phyloP scores from a whole-genome alignment of 805 yeast species.

The Spathaspora arborariae region DNA sequence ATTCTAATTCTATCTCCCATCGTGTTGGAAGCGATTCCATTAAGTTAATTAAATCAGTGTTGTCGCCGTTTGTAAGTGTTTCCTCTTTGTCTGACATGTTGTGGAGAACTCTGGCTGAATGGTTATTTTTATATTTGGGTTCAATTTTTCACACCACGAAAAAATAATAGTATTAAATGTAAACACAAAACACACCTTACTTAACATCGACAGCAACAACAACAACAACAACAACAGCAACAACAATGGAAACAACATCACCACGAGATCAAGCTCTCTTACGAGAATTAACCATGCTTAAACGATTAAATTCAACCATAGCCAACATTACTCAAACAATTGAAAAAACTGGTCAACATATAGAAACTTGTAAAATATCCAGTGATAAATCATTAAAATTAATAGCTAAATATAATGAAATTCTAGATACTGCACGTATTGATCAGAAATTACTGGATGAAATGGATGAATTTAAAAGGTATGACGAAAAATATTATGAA shows the following conservation, averaged over 20 bases:
- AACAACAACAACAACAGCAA: no score
- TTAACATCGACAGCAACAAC: no score
- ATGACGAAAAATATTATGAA: conserved; percentile 18
- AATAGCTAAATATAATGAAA: background rate
- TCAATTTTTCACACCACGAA: no score
- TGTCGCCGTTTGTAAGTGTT: background rate
- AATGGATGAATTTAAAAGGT: conserved; percentile 12
- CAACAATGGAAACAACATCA: background rate
- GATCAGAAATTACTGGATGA: conserved; percentile 27
- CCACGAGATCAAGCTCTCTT: conserved; percentile 16
- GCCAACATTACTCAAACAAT: conserved; percentile 16
- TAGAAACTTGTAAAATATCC: background rate
- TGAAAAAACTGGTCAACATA: background rate
- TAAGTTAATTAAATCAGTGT: conserved; percentile 2
- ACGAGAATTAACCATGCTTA: conserved; percentile 30
- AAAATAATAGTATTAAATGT: no score
- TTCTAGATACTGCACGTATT: background rate
- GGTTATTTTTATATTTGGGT: no score
- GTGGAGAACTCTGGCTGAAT: no score
- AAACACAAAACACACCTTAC: background rate
- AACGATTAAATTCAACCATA: conserved; percentile 28
- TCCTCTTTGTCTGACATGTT: no score
- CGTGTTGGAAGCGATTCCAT: conserved; percentile 55
- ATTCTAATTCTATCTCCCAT: conserved; percentile 90
- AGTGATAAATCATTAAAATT: background rate